These are phyloP conservation scores for Imleria badia DNA, from an alignment of 768 basidiomycete genomes.

Conservation along the genomic window DNA sequence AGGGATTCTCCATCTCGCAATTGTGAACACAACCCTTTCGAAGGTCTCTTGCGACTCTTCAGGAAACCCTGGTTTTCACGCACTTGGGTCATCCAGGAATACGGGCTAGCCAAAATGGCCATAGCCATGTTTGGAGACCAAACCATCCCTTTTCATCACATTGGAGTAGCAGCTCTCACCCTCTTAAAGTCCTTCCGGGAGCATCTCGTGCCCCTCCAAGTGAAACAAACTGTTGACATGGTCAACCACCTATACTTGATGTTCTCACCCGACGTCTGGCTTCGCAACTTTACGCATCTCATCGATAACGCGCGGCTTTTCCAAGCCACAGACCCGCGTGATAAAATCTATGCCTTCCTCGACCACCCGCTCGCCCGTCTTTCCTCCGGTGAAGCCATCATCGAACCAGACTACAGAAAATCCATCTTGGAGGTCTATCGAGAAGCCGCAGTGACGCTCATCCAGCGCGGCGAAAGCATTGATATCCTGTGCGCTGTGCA, in stretches of 20 bases:
- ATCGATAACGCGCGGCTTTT: conserved; percentile 2
- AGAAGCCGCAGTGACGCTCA: not conserved
- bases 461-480: not conserved
- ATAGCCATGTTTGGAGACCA: conserved; percentile 1
- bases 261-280: not conserved
- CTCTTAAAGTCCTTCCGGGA: not conserved
- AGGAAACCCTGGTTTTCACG: not conserved
- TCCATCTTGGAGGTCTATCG: not conserved
- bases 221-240: not conserved
- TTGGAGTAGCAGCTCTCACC: not conserved
- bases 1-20: not conserved
- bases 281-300: conserved; percentile 3
- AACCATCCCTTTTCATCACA: not conserved
- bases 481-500: conserved; percentile 1
- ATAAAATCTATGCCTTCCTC: conserved; percentile 9
- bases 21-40: not conserved
- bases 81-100: conserved; percentile 4
- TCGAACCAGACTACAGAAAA: conserved; percentile 6
- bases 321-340: conserved; percentile 8
- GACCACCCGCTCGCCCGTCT: not conserved
- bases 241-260: conserved; percentile 1
- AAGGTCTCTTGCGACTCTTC: not conserved
- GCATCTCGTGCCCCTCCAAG: not conserved
- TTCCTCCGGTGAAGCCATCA: not conserved
- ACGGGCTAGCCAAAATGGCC: not conserved